phyloP scores from a whole-genome alignment of 164 flowering plant genomes.

The Vitis labrusca region DNA sequence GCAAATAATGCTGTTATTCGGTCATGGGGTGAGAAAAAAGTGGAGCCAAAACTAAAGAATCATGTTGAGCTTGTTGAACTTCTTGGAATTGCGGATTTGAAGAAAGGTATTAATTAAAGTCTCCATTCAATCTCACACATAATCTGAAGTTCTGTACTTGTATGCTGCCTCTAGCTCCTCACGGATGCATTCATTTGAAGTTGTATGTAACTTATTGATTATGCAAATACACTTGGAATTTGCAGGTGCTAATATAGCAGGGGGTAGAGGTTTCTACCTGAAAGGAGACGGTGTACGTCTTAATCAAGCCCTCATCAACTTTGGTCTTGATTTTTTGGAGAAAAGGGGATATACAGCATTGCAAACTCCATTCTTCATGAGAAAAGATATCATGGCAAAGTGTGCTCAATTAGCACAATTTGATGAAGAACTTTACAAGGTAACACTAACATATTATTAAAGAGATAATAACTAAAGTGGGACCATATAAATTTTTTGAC shows the following conservation, averaged over 20 bases:
- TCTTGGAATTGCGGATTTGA: conserved; percentile 87
- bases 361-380: conserved; percentile 96
- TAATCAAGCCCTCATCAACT: conserved; percentile 87
- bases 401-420: conserved; percentile 98
- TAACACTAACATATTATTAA: conserved; percentile 15
- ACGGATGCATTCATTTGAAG: neutral
- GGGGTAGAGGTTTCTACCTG: conserved; percentile 92
- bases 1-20: conserved; percentile 72
- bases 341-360: conserved; percentile 56
- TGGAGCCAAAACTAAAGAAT: conserved; percentile 62
- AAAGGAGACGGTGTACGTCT: conserved; percentile 89
- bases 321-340: conserved; percentile 71
- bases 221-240: conserved; percentile 1
- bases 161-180: neutral
- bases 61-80: conserved; percentile 98
- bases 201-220: neutral
- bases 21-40: conserved; percentile 73
- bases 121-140: too few relatives aligned
- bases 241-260: conserved; percentile 84
- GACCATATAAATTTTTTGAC: neutral
- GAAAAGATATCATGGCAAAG: conserved; percentile 89
- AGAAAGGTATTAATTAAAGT: conserved; percentile 51
- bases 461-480: neutral
- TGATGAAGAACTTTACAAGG: conserved; percentile 99
- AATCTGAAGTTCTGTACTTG: neutral